Base-by-base conservation (phyloP, 176 grass and related monocot genomes). In the Tillandsia leiboldiana region DNA sequence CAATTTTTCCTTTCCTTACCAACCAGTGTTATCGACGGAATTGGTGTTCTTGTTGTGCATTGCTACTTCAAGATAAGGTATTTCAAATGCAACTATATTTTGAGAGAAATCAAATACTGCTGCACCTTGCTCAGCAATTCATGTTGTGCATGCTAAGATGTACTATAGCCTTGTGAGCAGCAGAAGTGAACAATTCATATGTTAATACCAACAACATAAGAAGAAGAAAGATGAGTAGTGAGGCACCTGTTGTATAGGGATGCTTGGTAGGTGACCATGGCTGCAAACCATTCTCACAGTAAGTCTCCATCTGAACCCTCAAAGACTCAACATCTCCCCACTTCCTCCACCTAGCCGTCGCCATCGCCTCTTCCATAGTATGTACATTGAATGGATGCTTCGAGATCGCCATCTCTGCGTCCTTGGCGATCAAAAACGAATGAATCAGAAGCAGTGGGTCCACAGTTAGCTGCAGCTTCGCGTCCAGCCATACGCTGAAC, bases 401-500 rank as follows among this genome's bases (percentile, higher is more conserved):
- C 20, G 86, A 83, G 14, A 99, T 48, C 26, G 90, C 90, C 80
- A 93, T 83, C 69, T 90, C 94, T 0, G 14, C 82, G 14, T 70
- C 66, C 24, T 68, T 58, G 9, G 18, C 63, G 8, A 90, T 54
- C 12, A 93, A 26, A 51, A 99, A 82, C 11, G 89, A 77, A 75
- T 89, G 85, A 66, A 93, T 76, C 18, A 99, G 80, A 71, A 93
- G 81, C 73, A 86, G 12, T 48, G 94, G 94, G 84, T 97, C 94
- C 0, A 80, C 94, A 1, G 94, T 90, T 47, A 92, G 87, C 89
- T 97, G 92, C 76, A 93, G 75, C 79, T 99, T 93, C 17, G 74
- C 94, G 63, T 96, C 94, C 0, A 97, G n/a, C 89, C 89, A 97
- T 10, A 97, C 63, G 62, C 89, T 93, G 80, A 92, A 92, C 67